phyloP scores from a whole-genome alignment of 495 filamentous ascomycete genomes.

The Penicillium riverlandense region DNA sequence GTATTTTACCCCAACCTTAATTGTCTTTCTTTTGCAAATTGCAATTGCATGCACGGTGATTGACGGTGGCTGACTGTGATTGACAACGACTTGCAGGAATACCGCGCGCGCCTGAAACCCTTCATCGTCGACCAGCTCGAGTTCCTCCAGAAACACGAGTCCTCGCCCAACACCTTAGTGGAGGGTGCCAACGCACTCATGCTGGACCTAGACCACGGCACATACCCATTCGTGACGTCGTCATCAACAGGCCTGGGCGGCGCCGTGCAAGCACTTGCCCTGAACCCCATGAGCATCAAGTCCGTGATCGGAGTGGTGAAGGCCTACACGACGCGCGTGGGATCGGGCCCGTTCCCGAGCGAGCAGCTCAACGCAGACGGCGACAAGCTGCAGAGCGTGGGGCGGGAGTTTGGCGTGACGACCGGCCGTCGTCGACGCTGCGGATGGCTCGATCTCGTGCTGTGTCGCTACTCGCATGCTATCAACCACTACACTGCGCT shows the following conservation, averaged over 20 bases:
- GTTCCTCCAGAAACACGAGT: conserved; percentile 41
- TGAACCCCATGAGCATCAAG: conserved; percentile 40
- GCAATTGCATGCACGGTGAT: too few species aligned
- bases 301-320: conserved; percentile 81
- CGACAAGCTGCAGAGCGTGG: conserved; percentile 56
- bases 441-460: conserved; percentile 86
- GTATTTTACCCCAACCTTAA: conserved; percentile 10
- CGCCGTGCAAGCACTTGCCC: conserved; percentile 62
- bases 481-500: conserved; percentile 70
- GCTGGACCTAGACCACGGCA: conserved; percentile 71
- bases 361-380: conserved; percentile 64
- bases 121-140: conserved; percentile 60
- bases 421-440: conserved; percentile 80
- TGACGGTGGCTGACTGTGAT: too few species aligned
- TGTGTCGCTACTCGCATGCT: conserved; percentile 65
- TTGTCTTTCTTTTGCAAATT: too few species aligned
- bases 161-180: conserved; percentile 62
- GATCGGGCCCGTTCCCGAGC: conserved; percentile 77
- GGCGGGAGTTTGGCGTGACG: conserved; percentile 69
- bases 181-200: conserved; percentile 89
- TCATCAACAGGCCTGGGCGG: conserved; percentile 71
- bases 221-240: conserved; percentile 81
- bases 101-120: conserved; percentile 57
- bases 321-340: conserved; percentile 70
- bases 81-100: conserved; percentile 35